Conservation (phyloP, 164 flowering plant genomes). For the Aristolochia contorta region DNA sequence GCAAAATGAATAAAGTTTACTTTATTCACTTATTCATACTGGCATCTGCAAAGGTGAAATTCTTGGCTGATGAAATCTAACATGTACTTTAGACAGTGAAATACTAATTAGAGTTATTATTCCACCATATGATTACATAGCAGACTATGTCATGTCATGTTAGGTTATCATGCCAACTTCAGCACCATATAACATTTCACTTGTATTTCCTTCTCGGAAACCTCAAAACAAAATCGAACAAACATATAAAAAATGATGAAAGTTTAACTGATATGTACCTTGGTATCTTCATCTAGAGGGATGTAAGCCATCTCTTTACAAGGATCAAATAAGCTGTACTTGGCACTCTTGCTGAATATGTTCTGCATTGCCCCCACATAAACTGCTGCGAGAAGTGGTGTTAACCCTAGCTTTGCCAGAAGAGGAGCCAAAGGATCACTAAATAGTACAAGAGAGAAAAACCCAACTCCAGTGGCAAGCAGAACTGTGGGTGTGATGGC, state of each 20-base stretch:
- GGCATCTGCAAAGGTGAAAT: too few relatives aligned
- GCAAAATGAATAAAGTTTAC: too few relatives aligned
- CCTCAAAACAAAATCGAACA: neutral
- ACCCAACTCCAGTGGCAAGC: conserved; percentile 19
- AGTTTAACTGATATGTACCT: conserved; percentile 9
- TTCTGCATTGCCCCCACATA: conserved; percentile 25
- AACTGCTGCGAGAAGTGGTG: conserved; percentile 27
- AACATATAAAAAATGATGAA: neutral
- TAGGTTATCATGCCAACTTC: too few relatives aligned
- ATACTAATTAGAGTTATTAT: too few relatives aligned
- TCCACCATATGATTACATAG: too few relatives aligned
- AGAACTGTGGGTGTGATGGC: conserved; percentile 23
- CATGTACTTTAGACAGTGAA: too few relatives aligned
- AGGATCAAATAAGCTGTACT: conserved; percentile 26
- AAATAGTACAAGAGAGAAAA: conserved; percentile 19
- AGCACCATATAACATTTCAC: too few relatives aligned
- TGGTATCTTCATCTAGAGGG: conserved; percentile 25
- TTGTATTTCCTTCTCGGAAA: too few relatives aligned
- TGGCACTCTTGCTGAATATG: conserved; percentile 26
- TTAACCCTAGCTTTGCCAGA: conserved; percentile 15
- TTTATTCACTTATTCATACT: too few relatives aligned
- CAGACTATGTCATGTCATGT: too few relatives aligned
- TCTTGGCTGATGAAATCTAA: too few relatives aligned
- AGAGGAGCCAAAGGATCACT: conserved; percentile 18
- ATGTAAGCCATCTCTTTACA: conserved; percentile 29